These are phyloP conservation scores for Cytospora leucostoma DNA, from an alignment of 2,329 filamentous ascomycete species.

Conservation along the genomic window DNA sequence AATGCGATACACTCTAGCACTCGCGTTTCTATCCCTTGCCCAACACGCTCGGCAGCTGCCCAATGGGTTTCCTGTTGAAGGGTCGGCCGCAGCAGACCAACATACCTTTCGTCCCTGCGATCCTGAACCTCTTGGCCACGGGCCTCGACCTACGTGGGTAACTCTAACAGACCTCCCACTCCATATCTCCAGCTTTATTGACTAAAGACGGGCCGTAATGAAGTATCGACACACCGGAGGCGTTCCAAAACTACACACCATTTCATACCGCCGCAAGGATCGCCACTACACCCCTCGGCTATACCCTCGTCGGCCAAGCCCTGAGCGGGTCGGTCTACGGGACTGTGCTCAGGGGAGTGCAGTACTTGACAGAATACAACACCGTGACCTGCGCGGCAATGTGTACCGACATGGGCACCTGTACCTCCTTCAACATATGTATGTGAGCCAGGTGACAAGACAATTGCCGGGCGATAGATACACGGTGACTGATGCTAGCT, in stretches of 20 bases:
- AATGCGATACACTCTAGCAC: not conserved
- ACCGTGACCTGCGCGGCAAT: slow-evolving; percentile 6
- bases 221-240: not conserved
- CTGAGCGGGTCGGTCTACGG: slow-evolving; percentile 7
- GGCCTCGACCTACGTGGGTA: not conserved
- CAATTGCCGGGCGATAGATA: not conserved
- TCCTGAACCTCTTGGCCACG: not conserved
- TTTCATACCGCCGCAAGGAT: slow-evolving; percentile 1
- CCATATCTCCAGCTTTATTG: not conserved
- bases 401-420: slow-evolving; percentile 4
- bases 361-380: slow-evolving; percentile 17
- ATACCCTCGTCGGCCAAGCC: slow-evolving; percentile 3
- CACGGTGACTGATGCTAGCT: not conserved
- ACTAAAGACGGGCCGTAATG: not conserved
- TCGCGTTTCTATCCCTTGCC: not conserved
- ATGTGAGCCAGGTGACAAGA: not conserved
- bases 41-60: not conserved
- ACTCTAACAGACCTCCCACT: not conserved
- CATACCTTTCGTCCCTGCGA: not conserved
- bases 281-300: slow-evolving; percentile 3
- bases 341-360: not conserved
- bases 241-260: slow-evolving; percentile 5
- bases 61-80: not conserved
- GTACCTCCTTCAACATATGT: slow-evolving; percentile 28
- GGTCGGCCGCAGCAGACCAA: not conserved